Base-by-base conservation (phyloP, 805 yeast species). In the Lachancea quebecensis region DNA sequence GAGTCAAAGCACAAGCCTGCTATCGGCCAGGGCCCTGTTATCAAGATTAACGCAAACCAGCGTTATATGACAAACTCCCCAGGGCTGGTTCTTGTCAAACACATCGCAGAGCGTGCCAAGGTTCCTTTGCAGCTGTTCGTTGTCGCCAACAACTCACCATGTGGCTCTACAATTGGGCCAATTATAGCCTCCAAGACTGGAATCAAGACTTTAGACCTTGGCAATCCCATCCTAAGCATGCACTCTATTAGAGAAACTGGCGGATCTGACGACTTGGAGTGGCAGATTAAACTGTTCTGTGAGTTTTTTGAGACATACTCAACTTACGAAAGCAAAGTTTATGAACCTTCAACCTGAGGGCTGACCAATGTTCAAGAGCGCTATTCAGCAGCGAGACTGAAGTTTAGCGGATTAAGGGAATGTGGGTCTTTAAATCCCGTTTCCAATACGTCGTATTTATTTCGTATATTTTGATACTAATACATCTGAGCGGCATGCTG, bases 151-250 rank as follows among this genome's bases (percentile, higher is more conserved):
- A 95, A 85, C 59, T 81, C 95, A 2, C 87, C 96, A 2, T 91
- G 98, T 67, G 99, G 99, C 2, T 83, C 95, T 1, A 91, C 99
- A 1, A 91, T 91, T 58, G 99, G 98, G 1, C 98, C 98, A 16
- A 85, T 90, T 65, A 70, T 91, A 47, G 83, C 96, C 31, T 82
- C 95, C 2, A 84, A 84, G 54, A 73, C 89, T 33, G 98, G 98
- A 43, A 75, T 90, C 41, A 75, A 93, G 60, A 86, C 96, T 2
- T 66, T 90, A 49, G 98, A 90, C 65, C 66, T 90, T 43, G 98
- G 98, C 47, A 87, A 86, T 57, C 95, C 96, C 1, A 93, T 89
- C 58, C 70, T 90, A 56, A 81, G 93, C 48, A 90, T 90, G 98
- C 98, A 90, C 60, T 84, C 95, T 1, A 82, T 87, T 49, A 77